Evolutionary conservation across 208 protist species (phyloP).

Genomic region (Crithidia expoeki): DNA sequence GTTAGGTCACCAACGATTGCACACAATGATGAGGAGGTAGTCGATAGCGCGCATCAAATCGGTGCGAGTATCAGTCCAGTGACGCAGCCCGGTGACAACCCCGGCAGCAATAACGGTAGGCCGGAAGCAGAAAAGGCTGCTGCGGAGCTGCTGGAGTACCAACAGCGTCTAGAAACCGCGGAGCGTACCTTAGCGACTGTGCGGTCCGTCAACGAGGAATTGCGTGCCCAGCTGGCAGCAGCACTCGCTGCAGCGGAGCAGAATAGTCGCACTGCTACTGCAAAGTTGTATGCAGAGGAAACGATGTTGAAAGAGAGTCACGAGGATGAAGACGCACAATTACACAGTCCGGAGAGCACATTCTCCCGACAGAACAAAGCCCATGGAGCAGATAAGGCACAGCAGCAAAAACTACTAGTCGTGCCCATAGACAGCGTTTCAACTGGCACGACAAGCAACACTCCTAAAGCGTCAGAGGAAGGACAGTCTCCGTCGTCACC

Average conservation of each 20-base stretch:
- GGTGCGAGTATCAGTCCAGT: too few relatives aligned
- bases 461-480: too few relatives aligned
- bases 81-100: too few relatives aligned
- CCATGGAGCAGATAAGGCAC: too few relatives aligned
- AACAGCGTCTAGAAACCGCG: not conserved
- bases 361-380: too few relatives aligned
- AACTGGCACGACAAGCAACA: too few relatives aligned
- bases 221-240: slow-evolving; percentile 23
- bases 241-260: slow-evolving; percentile 10
- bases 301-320: not conserved
- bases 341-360: too few relatives aligned
- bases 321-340: too few relatives aligned
- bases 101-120: not conserved
- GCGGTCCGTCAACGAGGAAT: slow-evolving; percentile 20
- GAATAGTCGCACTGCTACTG: not conserved
- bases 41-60: not conserved
- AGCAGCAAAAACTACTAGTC: too few relatives aligned
- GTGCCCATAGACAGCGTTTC: too few relatives aligned
- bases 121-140: not conserved
- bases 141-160: slow-evolving; percentile 2
- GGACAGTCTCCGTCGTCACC: too few relatives aligned
- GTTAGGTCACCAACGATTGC: not conserved
- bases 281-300: not conserved
- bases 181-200: slow-evolving; percentile 13
- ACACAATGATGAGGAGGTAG: not conserved